Evolutionary conservation across 2,329 filamentous ascomycete genomes (phyloP).

Genomic region (Orbilia brochopaga): DNA sequence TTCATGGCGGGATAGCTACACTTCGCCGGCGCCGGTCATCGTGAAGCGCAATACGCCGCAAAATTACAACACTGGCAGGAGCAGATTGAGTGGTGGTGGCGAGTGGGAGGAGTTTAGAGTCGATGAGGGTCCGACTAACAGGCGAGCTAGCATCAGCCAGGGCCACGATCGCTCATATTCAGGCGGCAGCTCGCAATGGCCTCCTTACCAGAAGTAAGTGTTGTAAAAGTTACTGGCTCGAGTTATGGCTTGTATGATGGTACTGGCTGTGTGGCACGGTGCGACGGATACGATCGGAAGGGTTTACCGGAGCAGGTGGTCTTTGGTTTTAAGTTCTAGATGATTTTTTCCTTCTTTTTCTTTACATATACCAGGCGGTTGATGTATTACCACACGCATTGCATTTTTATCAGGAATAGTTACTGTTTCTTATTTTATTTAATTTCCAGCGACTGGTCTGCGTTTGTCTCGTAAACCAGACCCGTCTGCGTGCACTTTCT

Average conservation of each 20-base stretch:
- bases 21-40: constrained; percentile 34
- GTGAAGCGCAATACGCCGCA: constrained; percentile 40
- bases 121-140: constrained; percentile 28
- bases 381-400: background rate
- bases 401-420: background rate
- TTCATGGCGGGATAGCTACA: constrained; percentile 47
- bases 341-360: background rate
- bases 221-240: background rate
- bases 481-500: background rate
- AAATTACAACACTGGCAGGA: constrained; percentile 38
- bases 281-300: background rate
- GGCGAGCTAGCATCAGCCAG: constrained; percentile 31
- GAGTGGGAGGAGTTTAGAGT: constrained; percentile 50
- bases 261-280: background rate
- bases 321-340: background rate
- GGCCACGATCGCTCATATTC: constrained; percentile 42
- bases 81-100: constrained; percentile 42
- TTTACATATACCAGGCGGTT: background rate
- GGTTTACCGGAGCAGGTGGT: background rate
- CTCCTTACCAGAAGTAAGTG: constrained; percentile 23
- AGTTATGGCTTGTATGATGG: background rate
- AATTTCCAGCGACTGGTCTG: background rate
- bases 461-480: background rate
- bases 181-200: constrained; percentile 33
- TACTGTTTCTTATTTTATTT: background rate